These are phyloP conservation scores for Karstenula rhodostoma DNA, from an alignment of 2,329 filamentous ascomycete species.

Conservation along the genomic window DNA sequence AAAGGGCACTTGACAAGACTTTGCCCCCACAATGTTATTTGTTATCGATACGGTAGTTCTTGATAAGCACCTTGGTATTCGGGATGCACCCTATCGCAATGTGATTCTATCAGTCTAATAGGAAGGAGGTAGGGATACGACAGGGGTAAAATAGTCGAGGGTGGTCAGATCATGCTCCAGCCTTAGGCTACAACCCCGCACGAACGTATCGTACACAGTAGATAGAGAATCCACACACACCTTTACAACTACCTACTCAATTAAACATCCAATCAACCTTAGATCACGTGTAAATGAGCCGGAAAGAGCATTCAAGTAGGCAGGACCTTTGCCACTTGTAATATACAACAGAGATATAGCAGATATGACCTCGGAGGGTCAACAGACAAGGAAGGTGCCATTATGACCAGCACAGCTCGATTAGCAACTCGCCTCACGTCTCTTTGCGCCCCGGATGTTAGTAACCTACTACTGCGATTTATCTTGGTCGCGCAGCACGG, in stretches of 20 bases:
- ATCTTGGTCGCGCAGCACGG: not conserved
- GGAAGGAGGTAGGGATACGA: conserved; percentile 32
- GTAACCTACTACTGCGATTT: conserved; percentile 1
- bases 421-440: not conserved
- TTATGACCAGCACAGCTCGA: not conserved
- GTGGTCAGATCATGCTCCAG: conserved; percentile 18
- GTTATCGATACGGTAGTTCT: conserved; percentile 22
- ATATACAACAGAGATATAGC: conserved; percentile 16
- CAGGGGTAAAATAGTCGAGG: conserved; percentile 16
- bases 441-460: not conserved
- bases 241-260: conserved; percentile 30
- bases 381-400: conserved; percentile 11
- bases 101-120: conserved; percentile 20
- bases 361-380: conserved; percentile 16
- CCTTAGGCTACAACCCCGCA: conserved; percentile 19
- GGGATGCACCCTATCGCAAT: conserved; percentile 21
- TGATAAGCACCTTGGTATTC: conserved; percentile 15
- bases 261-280: conserved; percentile 20
- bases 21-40: conserved; percentile 12
- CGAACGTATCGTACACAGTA: conserved; percentile 23
- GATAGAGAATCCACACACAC: conserved; percentile 26
- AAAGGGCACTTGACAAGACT: conserved; percentile 13
- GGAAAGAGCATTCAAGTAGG: not conserved
- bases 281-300: too few relatives aligned
- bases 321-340: conserved; percentile 17